Evolutionary conservation across 2,329 filamentous ascomycete genomes (phyloP).

Genomic region (Byssoonygena ceratinophila): DNA sequence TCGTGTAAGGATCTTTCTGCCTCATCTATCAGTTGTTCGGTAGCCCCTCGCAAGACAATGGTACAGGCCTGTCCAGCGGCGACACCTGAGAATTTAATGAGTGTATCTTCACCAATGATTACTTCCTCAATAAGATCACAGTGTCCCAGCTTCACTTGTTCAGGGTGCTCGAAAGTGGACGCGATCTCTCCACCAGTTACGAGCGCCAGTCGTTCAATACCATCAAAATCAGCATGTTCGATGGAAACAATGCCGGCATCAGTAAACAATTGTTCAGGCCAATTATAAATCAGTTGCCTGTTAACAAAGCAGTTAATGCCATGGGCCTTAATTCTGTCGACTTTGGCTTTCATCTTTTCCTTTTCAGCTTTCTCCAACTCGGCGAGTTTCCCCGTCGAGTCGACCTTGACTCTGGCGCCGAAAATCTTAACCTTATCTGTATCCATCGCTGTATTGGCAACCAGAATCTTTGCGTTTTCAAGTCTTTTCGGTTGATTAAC

Average conservation of each 20-base stretch:
- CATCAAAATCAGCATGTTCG: constrained; percentile 97
- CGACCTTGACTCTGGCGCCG: constrained; percentile 90
- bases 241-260: constrained; percentile 97
- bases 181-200: constrained; percentile 97
- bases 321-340: constrained; percentile 96
- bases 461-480: constrained; percentile 95
- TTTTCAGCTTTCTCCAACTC: constrained; percentile 96
- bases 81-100: constrained; percentile 96
- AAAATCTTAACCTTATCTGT: constrained; percentile 99
- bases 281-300: constrained; percentile 98
- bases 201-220: constrained; percentile 85
- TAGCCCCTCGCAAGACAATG: constrained; percentile 89
- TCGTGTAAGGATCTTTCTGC: constrained; percentile 93
- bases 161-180: constrained; percentile 95
- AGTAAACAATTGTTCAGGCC: constrained; percentile 97
- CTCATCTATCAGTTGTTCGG: constrained; percentile 93
- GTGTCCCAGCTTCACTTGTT: constrained; percentile 88
- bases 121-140: constrained; percentile 96
- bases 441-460: constrained; percentile 98
- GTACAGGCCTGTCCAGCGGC: constrained; percentile 91
- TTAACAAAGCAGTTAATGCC: constrained; percentile 99
- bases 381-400: constrained; percentile 91
- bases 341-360: constrained; percentile 99
- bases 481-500: constrained; percentile 96
- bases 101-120: constrained; percentile 92